These are phyloP conservation scores for Xylaria scruposa DNA, from an alignment of 495 filamentous ascomycete species.

Conservation along the genomic window DNA sequence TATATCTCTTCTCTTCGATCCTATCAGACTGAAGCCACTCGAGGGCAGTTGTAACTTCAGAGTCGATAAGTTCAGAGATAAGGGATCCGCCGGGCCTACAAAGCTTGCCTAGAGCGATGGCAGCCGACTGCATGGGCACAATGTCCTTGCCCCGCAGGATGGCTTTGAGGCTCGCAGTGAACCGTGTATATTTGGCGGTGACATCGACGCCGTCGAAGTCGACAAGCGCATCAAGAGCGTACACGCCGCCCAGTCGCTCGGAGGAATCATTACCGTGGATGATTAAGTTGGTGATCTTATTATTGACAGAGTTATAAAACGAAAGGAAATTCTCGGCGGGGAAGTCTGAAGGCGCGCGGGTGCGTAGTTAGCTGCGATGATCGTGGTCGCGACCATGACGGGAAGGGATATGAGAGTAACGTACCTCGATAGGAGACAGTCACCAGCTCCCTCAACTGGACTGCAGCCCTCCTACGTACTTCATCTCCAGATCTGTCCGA, in stretches of 20 bases:
- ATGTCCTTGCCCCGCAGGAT: conserved; percentile 89
- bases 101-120: conserved; percentile 84
- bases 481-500: conserved; percentile 39
- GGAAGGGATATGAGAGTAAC: not conserved
- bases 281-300: conserved; percentile 75
- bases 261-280: conserved; percentile 82
- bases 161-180: conserved; percentile 85
- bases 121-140: conserved; percentile 83
- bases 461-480: conserved; percentile 41
- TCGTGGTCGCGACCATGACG: not conserved
- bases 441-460: conserved; percentile 44
- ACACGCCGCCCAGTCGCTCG: conserved; percentile 88
- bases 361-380: conserved; percentile 23
- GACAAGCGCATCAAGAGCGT: conserved; percentile 89
- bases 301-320: conserved; percentile 80
- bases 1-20: conserved; percentile 88
- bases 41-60: conserved; percentile 90
- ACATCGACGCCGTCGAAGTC: conserved; percentile 95
- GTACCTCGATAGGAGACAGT: conserved; percentile 44
- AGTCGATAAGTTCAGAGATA: conserved; percentile 94
- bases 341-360: conserved; percentile 62
- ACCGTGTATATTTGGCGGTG: conserved; percentile 91
- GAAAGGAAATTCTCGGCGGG: conserved; percentile 75
- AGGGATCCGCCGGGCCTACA: conserved; percentile 92
- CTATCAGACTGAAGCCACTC: conserved; percentile 97